phyloP scores from a whole-genome alignment of 805 yeast genomes.

The Metschnikowia sp. region DNA sequence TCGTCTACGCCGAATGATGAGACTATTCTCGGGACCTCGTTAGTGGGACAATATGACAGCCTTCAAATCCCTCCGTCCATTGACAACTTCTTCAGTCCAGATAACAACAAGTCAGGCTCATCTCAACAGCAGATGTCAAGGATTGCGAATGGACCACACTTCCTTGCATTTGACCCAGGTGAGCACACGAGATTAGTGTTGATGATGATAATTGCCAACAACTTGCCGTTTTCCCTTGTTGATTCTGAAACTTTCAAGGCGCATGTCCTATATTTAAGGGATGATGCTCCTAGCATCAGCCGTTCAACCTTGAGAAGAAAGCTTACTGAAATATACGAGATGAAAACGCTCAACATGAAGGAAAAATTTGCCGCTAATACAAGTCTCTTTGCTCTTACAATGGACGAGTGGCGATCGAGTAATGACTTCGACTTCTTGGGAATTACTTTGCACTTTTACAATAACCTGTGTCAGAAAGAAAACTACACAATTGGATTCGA shows the following conservation, averaged over 20 bases:
- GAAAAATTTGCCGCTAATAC: not conserved
- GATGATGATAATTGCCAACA: not conserved
- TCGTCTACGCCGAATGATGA: no score
- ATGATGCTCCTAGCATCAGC: constrained; percentile 1
- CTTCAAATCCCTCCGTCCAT: no score
- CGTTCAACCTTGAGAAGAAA: constrained; percentile 1
- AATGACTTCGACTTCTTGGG: constrained; percentile 1
- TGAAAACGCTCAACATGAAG: not conserved
- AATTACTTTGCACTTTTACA: constrained; percentile 2
- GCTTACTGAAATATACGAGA: not conserved
- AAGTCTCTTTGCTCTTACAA: not conserved
- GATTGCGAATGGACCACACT: not conserved
- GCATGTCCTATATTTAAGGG: not conserved
- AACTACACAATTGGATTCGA: constrained; percentile 3
- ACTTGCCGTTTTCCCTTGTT: constrained; percentile 1
- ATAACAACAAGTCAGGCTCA: no score
- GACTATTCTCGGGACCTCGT: no score
- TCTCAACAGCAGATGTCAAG: no score
- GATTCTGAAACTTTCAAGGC: not conserved
- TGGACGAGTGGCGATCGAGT: not conserved
- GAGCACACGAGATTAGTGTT: not conserved
- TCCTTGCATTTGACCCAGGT: not conserved
- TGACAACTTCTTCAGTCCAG: no score
- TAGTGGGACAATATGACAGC: no score
- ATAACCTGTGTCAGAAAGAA: not conserved